Percentiles rank a stretch among this genome's conserved stretches.
Evolutionary conservation across 1,284 basidiomycete species (phyloP).

Genomic region (Papiliotrema flavescens): DNA sequence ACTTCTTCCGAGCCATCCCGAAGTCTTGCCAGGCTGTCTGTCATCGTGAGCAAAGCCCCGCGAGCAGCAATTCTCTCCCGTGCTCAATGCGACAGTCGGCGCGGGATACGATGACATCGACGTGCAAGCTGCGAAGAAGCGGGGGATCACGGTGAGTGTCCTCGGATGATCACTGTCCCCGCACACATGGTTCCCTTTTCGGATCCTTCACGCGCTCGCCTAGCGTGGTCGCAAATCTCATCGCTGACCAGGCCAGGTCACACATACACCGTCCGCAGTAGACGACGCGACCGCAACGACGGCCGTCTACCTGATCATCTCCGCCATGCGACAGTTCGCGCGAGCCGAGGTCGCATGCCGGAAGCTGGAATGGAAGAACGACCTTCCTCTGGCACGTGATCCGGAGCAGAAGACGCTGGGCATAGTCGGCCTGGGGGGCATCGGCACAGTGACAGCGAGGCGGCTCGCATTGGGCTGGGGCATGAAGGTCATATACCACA

Average conservation of each 20-base stretch:
- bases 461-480: conserved; percentile 46
- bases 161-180: too few species aligned
- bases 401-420: conserved; percentile 70
- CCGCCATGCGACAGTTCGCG: conserved; percentile 70
- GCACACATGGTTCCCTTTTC: too few species aligned
- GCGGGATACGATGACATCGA: conserved; percentile 3
- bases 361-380: conserved; percentile 55
- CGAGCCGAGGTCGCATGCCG: conserved; percentile 56
- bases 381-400: conserved; percentile 59
- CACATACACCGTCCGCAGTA: conserved; percentile 81
- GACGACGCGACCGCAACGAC: conserved; percentile 86
- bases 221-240: not conserved
- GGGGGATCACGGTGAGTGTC: conserved; percentile 16
- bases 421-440: conserved; percentile 83
- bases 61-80: conserved; percentile 60
- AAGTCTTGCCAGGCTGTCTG: conserved; percentile 59
- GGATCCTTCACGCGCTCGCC: too few species aligned
- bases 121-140: conserved; percentile 31
- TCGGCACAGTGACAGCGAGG: conserved; percentile 54
- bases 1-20: conserved; percentile 37
- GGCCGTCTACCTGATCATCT: conserved; percentile 74
- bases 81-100: conserved; percentile 53
- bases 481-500: conserved; percentile 73
- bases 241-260: conserved; percentile 65
- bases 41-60: conserved; percentile 62